A percentile compares a stretch with the other conserved stretches of the same genome.
Evolutionary conservation across 2,329 filamentous ascomycete genomes (phyloP).

Genomic region (Biscogniauxia sp.): DNA sequence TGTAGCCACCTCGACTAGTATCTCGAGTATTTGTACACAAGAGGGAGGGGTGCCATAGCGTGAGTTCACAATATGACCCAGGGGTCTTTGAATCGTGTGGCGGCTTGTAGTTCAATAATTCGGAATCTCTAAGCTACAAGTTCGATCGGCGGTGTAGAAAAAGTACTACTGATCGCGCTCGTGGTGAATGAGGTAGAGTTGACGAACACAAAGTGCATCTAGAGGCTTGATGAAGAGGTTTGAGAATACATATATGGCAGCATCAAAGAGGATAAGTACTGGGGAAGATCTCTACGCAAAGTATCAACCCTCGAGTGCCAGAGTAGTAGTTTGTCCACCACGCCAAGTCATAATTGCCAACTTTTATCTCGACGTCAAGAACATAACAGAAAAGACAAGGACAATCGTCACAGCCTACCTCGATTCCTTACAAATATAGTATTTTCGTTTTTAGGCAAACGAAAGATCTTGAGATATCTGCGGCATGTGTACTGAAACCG

Average conservation of each 20-base stretch:
- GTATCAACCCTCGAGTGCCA: not conserved
- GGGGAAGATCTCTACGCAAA: not conserved
- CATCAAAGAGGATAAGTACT: not conserved
- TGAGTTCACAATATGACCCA: not conserved
- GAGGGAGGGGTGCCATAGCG: slow-evolving; percentile 1
- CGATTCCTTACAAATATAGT: not conserved
- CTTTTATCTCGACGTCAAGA: not conserved
- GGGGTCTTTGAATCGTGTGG: not conserved
- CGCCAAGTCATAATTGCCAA: not conserved
- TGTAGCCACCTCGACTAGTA: not conserved
- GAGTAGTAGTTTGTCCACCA: not conserved
- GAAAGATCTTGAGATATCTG: not conserved
- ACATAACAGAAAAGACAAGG: not conserved
- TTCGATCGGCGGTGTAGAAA: not conserved
- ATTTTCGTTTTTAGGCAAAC: not conserved
- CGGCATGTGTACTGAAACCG: slow-evolving; percentile 49
- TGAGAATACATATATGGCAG: not conserved
- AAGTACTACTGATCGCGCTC: not conserved
- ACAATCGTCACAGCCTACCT: not conserved
- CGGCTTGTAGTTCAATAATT: not conserved
- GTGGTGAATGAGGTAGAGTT: not conserved
- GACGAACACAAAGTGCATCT: not conserved
- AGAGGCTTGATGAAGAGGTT: not conserved
- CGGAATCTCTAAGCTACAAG: not conserved
- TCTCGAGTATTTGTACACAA: not conserved